Evolutionary conservation across 768 basidiomycete genomes (phyloP), one percentile per base, ranked within the genome.

Genomic region (Pisolithus microcarpus): DNA sequence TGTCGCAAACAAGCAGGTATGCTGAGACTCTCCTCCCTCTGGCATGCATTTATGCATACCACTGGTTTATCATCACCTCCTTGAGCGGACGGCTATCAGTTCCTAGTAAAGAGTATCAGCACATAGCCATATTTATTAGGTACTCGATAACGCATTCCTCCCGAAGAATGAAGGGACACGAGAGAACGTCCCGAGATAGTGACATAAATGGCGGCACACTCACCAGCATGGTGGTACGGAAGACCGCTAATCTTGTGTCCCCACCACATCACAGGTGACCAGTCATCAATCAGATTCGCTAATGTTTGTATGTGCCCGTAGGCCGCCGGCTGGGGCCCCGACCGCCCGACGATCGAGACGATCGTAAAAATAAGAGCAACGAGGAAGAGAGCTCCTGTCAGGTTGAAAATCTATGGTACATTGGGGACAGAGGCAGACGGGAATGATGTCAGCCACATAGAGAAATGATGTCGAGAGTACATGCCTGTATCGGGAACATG

Each of bases 271-370:
- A 52, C 62, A 1, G 58, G 51, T n/a, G 65, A 64, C 69, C 69
- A 65, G n/a, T 70, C 66, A 49, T 70, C 69, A 34, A 68, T 57
- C 50, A 69, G 50, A 43, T 69, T 66, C 2, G 61, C 65, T 15
- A 70, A 58, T 15, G 65, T 70, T 43, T 68, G 63, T 1, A 70
- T 45, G 21, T 69, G 66, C 3, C 68, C 66, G 24, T 69, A 70
- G n/a, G 63, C 55, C 4, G 60, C 63, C 0, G 62, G 68, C 36
- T 69, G 68, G 0, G 58, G 55, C 3, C 65, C 65, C 16, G 38
- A 26, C 23, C 58, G 30, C 3, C 54, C 58, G 24, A 58, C 23
- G 15, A 38, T 34, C 0, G 51, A 55, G 21, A 58, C 23, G 11
- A 38, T 34, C 0, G 51, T 57, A 21, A 67, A 42, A 10, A 52